phyloP scores from a whole-genome alignment of 2,329 filamentous ascomycete species.

The Fusarium metavorans region DNA sequence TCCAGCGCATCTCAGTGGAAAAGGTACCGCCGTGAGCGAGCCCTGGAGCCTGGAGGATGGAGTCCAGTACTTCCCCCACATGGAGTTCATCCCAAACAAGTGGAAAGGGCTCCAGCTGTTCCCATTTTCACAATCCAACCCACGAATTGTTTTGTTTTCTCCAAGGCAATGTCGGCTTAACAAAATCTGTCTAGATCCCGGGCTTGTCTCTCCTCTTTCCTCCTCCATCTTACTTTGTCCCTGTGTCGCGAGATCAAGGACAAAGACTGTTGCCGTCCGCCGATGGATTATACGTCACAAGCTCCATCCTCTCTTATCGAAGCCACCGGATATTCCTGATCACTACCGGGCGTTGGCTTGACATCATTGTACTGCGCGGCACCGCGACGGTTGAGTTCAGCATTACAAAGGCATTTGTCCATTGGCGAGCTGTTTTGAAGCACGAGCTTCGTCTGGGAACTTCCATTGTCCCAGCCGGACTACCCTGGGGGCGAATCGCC shows the following conservation, averaged over 20 bases:
- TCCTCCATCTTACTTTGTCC: background rate
- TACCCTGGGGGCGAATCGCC: conserved; percentile 10
- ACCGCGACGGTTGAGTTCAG: conserved; percentile 6
- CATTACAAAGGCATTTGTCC: background rate
- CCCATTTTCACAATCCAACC: conserved; percentile 19
- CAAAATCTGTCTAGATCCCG: conserved; percentile 26
- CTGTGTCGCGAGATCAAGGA: background rate
- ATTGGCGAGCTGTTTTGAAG: conserved; percentile 2
- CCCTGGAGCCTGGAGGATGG: background rate
- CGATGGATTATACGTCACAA: conserved; percentile 26
- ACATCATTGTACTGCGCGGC: conserved; percentile 20
- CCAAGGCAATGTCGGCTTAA: conserved; percentile 21
- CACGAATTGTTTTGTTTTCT: conserved; percentile 21
- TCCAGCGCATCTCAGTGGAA: conserved; percentile 17
- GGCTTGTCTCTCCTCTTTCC: conserved; percentile 4
- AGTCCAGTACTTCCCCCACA: conserved; percentile 21
- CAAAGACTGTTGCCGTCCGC: background rate
- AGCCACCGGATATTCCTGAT: conserved; percentile 34
- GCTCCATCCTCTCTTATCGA: conserved; percentile 18
- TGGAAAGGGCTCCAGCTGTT: conserved; percentile 11
- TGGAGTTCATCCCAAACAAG: conserved; percentile 14
- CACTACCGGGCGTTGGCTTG: conserved; percentile 22
- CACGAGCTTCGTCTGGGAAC: conserved; percentile 4
- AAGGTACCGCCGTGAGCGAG: conserved; percentile 7
- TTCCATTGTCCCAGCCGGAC: conserved; percentile 16